Percentiles rank a stretch among this genome's conserved stretches.
These are phyloP conservation scores for Fraxinus pennsylvanica DNA, from an alignment of 257 asterid genomes.

Conservation along the genomic window DNA sequence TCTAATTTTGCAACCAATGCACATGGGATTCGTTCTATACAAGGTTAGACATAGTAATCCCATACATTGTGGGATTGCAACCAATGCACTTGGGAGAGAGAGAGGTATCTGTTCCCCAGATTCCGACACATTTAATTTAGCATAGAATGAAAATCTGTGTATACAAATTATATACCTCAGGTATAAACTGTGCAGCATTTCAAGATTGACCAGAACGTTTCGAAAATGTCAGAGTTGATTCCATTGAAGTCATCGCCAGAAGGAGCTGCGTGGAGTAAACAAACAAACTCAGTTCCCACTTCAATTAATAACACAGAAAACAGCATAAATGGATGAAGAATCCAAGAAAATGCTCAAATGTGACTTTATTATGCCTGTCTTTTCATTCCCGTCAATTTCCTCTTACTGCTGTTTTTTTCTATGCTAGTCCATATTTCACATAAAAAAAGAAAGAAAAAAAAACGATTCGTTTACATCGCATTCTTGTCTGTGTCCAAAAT, in stretches of 20 bases:
- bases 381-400: background rate
- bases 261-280: background rate
- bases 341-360: conserved; percentile 37
- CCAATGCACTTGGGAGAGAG: background rate
- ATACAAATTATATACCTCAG: background rate
- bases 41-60: background rate
- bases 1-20: background rate
- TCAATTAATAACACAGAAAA: conserved; percentile 5
- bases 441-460: background rate
- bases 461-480: conserved; percentile 23
- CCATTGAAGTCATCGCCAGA: conserved; percentile 21
- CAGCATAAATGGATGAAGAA: conserved; percentile 20
- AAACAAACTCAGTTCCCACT: background rate
- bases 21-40: background rate
- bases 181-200: background rate
- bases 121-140: background rate
- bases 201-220: background rate
- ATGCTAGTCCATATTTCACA: background rate
- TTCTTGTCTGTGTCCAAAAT: conserved; percentile 17
- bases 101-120: background rate
- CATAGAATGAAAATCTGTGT: background rate
- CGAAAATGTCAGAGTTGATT: conserved; percentile 6
- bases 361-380: conserved; percentile 19
- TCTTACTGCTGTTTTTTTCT: background rate
- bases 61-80: background rate